Conservation (phyloP, 108 stramenopile genomes). For the Discostella stelligeroides region DNA sequence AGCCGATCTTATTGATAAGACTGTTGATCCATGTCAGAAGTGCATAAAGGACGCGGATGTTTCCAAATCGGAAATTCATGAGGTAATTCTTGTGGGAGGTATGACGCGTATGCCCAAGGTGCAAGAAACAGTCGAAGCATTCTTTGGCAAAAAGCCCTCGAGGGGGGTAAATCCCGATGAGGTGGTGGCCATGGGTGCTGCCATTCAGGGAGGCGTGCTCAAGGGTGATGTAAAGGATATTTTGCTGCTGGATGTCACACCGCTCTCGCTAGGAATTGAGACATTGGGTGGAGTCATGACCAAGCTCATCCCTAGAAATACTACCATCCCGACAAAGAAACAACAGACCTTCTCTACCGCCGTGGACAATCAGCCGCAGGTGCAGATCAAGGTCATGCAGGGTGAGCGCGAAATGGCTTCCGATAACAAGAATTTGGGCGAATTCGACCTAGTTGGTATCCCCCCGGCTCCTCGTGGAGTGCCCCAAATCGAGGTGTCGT, state of each 20-base stretch:
- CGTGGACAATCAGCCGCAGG: slow-evolving; percentile 98
- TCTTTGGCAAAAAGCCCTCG: slow-evolving; percentile 92
- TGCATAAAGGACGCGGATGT: slow-evolving; percentile 96
- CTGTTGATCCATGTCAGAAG: slow-evolving; percentile 97
- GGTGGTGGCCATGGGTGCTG: slow-evolving; percentile 99
- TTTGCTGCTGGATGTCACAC: slow-evolving; percentile 97
- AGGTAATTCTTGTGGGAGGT: slow-evolving; percentile 99
- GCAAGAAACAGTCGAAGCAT: slow-evolving; percentile 95
- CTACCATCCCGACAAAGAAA: slow-evolving; percentile 99
- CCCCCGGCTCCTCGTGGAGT: slow-evolving; percentile 99
- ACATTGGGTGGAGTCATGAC: slow-evolving; percentile 99
- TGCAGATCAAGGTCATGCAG: slow-evolving; percentile 97
- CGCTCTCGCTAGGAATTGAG: slow-evolving; percentile 98
- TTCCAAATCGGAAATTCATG: slow-evolving; percentile 90
- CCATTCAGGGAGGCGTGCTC: slow-evolving; percentile 99
- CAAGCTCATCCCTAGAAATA: slow-evolving; percentile 98
- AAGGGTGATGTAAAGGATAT: slow-evolving; percentile 99
- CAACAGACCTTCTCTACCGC: slow-evolving; percentile 98
- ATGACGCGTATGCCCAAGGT: slow-evolving; percentile 99
- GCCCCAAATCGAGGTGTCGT: slow-evolving; percentile 99
- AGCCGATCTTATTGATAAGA: slow-evolving; percentile 87
- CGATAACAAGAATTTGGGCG: slow-evolving; percentile 98
- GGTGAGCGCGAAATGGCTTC: slow-evolving; percentile 99
- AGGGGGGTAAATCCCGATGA: slow-evolving; percentile 99
- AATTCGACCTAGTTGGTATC: slow-evolving; percentile 99